phyloP scores from a whole-genome alignment of 75 land plant species.

The Adiantum capillusveneris region DNA sequence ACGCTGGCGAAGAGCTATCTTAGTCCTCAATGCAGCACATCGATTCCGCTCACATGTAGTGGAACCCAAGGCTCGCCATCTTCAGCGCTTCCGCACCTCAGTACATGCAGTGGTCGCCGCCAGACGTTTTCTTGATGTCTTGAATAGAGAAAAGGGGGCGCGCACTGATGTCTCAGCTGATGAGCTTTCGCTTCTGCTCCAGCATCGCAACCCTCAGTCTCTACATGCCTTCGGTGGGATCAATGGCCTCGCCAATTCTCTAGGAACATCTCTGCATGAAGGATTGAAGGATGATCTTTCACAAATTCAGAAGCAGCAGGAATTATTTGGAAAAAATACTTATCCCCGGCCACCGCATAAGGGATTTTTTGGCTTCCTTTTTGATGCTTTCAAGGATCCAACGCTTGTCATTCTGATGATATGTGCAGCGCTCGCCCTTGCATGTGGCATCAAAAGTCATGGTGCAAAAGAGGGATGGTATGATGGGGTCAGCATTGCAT shows the following conservation, averaged over 20 bases:
- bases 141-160: no score
- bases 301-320: background rate
- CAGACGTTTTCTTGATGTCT: no score
- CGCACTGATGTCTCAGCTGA: background rate
- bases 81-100: no score
- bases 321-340: constrained; percentile 28
- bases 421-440: constrained; percentile 50
- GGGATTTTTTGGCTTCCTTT: constrained; percentile 25
- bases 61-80: no score
- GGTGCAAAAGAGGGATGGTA: constrained; percentile 86
- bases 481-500: constrained; percentile 80
- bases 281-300: background rate
- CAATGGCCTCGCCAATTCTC: background rate
- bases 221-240: background rate
- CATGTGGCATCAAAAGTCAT: constrained; percentile 42
- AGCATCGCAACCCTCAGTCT: background rate
- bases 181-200: background rate
- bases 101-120: no score
- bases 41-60: no score
- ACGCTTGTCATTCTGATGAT: constrained; percentile 43
- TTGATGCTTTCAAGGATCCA: constrained; percentile 41
- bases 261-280: background rate
- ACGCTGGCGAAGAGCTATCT: no score
- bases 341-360: constrained; percentile 18
- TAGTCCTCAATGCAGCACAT: no score